Evolutionary conservation across 768 basidiomycete genomes (phyloP).

Genomic region (Mycena filopes): DNA sequence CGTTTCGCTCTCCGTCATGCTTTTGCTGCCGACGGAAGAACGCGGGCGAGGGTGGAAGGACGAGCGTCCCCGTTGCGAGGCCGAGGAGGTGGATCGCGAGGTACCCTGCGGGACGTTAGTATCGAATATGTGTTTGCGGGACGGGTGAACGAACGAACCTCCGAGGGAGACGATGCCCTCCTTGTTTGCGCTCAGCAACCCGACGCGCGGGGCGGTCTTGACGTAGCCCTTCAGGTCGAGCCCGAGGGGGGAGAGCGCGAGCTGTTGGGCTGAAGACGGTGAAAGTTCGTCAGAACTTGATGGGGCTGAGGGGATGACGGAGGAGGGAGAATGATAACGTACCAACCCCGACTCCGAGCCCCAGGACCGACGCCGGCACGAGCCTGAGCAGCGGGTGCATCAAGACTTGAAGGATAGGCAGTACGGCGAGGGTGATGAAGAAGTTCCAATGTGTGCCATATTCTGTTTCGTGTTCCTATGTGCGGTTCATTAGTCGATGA

Average conservation of each 20-base stretch:
- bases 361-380: constrained; percentile 71
- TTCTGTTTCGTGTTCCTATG: constrained; percentile 95
- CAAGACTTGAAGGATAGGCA: constrained; percentile 78
- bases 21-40: constrained; percentile 78
- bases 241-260: constrained; percentile 62
- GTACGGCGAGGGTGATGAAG: constrained; percentile 89
- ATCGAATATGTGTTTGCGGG: background rate
- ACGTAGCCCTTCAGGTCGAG: constrained; percentile 74
- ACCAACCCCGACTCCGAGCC: constrained; percentile 69
- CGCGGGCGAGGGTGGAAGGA: constrained; percentile 83
- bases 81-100: constrained; percentile 92
- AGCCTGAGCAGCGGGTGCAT: constrained; percentile 73
- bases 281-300: too few species aligned
- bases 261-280: constrained; percentile 76
- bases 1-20: too few species aligned
- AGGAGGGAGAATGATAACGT: constrained; percentile 33
- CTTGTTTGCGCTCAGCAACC: constrained; percentile 84
- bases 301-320: too few species aligned
- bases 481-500: constrained; percentile 4
- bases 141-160: constrained; percentile 22
- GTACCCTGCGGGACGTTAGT: constrained; percentile 68
- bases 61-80: constrained; percentile 79
- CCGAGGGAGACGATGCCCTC: constrained; percentile 91
- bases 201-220: constrained; percentile 69
- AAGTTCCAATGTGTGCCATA: constrained; percentile 99